phyloP scores from a whole-genome alignment of 768 basidiomycete genomes.

The Daedaleopsis nitida region DNA sequence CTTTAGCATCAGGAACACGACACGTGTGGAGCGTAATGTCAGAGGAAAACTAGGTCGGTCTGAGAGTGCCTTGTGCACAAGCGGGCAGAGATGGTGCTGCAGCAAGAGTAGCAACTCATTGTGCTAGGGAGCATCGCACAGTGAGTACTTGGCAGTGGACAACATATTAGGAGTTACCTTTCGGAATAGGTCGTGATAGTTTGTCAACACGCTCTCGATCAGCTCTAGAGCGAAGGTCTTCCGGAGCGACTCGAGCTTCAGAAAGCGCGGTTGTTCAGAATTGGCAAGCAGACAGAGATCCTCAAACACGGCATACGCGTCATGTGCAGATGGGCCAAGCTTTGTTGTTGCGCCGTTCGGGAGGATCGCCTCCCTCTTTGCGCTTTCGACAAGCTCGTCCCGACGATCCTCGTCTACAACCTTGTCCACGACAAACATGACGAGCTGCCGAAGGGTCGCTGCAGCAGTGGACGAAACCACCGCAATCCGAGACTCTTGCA shows the following conservation, averaged over 20 bases:
- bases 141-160: background rate
- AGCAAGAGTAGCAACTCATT: slow-evolving; percentile 84
- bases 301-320: slow-evolving; percentile 88
- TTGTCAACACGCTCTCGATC: slow-evolving; percentile 94
- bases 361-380: slow-evolving; percentile 49
- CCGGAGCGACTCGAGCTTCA: slow-evolving; percentile 80
- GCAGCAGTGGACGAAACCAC: slow-evolving; percentile 98
- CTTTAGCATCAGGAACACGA: slow-evolving; percentile 91
- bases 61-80: slow-evolving; percentile 83
- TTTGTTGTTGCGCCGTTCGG: slow-evolving; percentile 67
- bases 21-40: slow-evolving; percentile 87
- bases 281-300: slow-evolving; percentile 91
- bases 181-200: slow-evolving; percentile 84
- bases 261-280: slow-evolving; percentile 75
- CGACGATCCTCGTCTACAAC: slow-evolving; percentile 75
- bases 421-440: slow-evolving; percentile 98
- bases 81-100: slow-evolving; percentile 85
- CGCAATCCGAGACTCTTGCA: slow-evolving; percentile 93
- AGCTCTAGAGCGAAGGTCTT: slow-evolving; percentile 97
- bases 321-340: slow-evolving; percentile 76
- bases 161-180: slow-evolving; percentile 46
- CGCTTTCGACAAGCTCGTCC: slow-evolving; percentile 36
- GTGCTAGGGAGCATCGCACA: slow-evolving; percentile 49
- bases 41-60: slow-evolving; percentile 84
- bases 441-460: slow-evolving; percentile 91